Base-by-base conservation (phyloP, 108 stramenopile species). In the Nannochloropsis salina region DNA sequence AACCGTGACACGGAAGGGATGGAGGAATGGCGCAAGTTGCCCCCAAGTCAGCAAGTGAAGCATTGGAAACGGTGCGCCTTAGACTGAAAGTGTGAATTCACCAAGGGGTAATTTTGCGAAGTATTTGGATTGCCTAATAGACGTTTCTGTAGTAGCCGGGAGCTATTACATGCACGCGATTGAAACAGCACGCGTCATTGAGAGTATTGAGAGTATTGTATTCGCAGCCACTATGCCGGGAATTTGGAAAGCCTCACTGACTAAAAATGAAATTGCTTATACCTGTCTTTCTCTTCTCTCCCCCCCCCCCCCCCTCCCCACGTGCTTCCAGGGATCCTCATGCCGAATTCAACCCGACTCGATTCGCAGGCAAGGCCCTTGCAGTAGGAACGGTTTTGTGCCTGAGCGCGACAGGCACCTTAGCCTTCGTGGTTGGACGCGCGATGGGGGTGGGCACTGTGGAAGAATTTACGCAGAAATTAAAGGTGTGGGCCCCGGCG, bases 281-380 rank as follows among this genome's bases (percentile, higher is more conserved):
- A n/a, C 61, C 61, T 74, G 6, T 74, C 61, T n/a, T 74, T 74
- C 20, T n/a, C 61, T n/a, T 74, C 4, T 74, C 61, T n/a, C 61
- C 2, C 2, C 15, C n/a, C 8, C 61, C 15, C 20, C 61, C 61
- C n/a, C 61, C 61, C 61, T 74, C 47, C 47, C 1, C 15, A 4
- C 61, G 20, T n/a, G 3, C n/a, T n/a, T n/a, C 15, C 61, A 74
- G 61, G 1, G 61, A 74, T n/a, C 61, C 61, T n/a, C 15, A 74
- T n/a, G n/a, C 20, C 61, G 20, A 74, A 15, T 74, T 74, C n/a
- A 74, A 74, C 8, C 61, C 61, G 20, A 74, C 61, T 2, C 61
- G 61, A 15, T 74, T 74, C 61, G 61, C 61, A n/a, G 61, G 20
- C 61, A 74, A 74, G 61, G 61, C 61, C 61, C 61, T 74, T 74